Conservation (phyloP, 2,329 filamentous ascomycete genomes). For the Trichophyton schoenleinii region DNA sequence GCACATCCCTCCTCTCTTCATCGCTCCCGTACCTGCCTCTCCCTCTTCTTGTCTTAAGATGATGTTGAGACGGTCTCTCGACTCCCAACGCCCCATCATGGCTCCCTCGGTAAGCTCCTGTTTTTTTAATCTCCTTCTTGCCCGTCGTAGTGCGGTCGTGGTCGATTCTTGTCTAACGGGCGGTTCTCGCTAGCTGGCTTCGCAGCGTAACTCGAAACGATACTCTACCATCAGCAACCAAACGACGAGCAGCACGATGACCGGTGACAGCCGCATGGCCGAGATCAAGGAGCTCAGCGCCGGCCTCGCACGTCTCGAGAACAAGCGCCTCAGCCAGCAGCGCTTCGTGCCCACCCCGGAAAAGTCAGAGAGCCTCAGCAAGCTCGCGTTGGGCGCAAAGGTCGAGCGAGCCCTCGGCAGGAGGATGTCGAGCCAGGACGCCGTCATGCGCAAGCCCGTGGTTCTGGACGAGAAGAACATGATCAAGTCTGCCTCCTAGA, state of each 20-base stretch:
- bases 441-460: conserved; percentile 56
- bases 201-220: conserved; percentile 41
- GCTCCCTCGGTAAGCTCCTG: conserved; percentile 35
- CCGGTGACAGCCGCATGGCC: conserved; percentile 41
- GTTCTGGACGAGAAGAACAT: conserved; percentile 27
- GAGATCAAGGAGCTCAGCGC: conserved; percentile 66
- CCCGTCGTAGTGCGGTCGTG: too few species aligned
- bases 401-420: conserved; percentile 75
- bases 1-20: neutral
- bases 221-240: conserved; percentile 42
- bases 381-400: conserved; percentile 79
- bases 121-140: neutral
- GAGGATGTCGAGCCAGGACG: conserved; percentile 80
- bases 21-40: neutral
- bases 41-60: neutral
- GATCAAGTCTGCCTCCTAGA: conserved; percentile 9
- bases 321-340: conserved; percentile 71
- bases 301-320: conserved; percentile 75
- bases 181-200: conserved; percentile 20
- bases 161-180: neutral
- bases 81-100: conserved; percentile 46
- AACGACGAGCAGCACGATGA: conserved; percentile 29
- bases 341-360: conserved; percentile 66
- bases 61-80: conserved; percentile 36
- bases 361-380: conserved; percentile 70